These are phyloP conservation scores for Mariannaea elegans DNA, from an alignment of 2,329 filamentous ascomycete species.

Conservation along the genomic window DNA sequence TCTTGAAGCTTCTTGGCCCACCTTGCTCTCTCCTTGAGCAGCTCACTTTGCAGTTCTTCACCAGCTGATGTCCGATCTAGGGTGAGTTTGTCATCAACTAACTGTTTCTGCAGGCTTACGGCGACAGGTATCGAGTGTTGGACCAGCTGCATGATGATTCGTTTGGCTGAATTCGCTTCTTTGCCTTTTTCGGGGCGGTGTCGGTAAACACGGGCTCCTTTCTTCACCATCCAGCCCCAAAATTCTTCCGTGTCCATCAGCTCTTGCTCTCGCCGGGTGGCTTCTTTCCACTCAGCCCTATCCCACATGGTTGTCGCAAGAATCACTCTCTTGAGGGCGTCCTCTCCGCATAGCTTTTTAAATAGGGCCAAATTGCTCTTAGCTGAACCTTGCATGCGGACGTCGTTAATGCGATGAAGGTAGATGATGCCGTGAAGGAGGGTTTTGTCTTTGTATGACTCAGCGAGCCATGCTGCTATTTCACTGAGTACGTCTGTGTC, in stretches of 20 bases:
- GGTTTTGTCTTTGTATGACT: conserved; percentile 31
- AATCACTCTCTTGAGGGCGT: conserved; percentile 14
- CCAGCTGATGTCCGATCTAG: conserved; percentile 19
- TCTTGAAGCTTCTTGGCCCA: neutral
- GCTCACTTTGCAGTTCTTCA: neutral
- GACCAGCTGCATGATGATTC: conserved; percentile 3
- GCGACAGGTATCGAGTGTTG: neutral
- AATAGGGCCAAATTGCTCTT: conserved; percentile 22
- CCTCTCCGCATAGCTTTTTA: conserved; percentile 18
- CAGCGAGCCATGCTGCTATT: conserved; percentile 46
- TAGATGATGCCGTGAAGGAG: conserved; percentile 28
- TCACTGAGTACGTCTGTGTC: conserved; percentile 51
- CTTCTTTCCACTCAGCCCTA: neutral
- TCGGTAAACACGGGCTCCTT: conserved; percentile 15
- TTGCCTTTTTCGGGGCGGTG: neutral
- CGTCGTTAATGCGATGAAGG: conserved; percentile 24
- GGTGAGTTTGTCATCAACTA: conserved; percentile 7
- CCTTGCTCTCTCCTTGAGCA: conserved; percentile 7
- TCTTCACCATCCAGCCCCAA: conserved; percentile 26
- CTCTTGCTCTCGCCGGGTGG: conserved; percentile 4
- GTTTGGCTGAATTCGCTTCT: conserved; percentile 3
- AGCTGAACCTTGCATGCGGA: conserved; percentile 26
- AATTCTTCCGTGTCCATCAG: conserved; percentile 14
- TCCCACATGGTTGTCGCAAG: conserved; percentile 26
- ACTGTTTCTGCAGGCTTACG: conserved; percentile 12